Conservation (phyloP, 768 basidiomycete species). For the Dioszegia crocea region DNA sequence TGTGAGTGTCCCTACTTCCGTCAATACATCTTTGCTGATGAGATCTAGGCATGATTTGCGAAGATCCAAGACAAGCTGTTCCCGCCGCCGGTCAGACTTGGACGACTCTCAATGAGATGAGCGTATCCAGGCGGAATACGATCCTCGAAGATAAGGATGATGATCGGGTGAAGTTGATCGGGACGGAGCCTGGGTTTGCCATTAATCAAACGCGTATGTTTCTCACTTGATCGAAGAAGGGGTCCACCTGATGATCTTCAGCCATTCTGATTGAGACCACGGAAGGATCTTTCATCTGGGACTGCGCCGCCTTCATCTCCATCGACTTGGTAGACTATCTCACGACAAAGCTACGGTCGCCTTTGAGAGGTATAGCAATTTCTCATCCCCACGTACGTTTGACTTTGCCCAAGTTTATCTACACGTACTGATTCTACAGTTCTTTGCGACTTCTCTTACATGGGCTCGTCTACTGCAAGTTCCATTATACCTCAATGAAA, state of each 20-base stretch:
- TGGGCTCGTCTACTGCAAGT: conserved; percentile 43
- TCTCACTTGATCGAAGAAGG: not conserved
- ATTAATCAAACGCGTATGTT: conserved; percentile 48
- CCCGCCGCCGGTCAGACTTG: conserved; percentile 41
- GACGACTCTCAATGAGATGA: conserved; percentile 34
- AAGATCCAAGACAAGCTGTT: conserved; percentile 42
- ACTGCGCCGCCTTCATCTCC: conserved; percentile 42
- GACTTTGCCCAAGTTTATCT: not conserved
- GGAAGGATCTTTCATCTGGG: conserved; percentile 46
- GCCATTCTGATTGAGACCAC: conserved; percentile 43
- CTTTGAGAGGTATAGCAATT: conserved; percentile 45
- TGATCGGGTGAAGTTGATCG: conserved; percentile 32
- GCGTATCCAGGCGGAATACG: conserved; percentile 18
- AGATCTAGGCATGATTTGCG: conserved; percentile 28
- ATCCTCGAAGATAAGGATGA: conserved; percentile 38
- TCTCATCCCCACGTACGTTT: conserved; percentile 46
- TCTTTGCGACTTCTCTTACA: conserved; percentile 45
- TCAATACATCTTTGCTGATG: not conserved
- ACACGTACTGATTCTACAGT: conserved; percentile 21
- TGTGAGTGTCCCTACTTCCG: conserved; percentile 12
- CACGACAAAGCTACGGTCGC: conserved; percentile 12
- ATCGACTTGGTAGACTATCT: conserved; percentile 28
- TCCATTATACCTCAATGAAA: conserved; percentile 38
- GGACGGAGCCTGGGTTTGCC: conserved; percentile 37
- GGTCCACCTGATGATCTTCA: conserved; percentile 6